Percentiles rank a stretch among this genome's conserved stretches.
Evolutionary conservation across 768 basidiomycete genomes (phyloP).

Genomic region (Gymnopilus junonius): DNA sequence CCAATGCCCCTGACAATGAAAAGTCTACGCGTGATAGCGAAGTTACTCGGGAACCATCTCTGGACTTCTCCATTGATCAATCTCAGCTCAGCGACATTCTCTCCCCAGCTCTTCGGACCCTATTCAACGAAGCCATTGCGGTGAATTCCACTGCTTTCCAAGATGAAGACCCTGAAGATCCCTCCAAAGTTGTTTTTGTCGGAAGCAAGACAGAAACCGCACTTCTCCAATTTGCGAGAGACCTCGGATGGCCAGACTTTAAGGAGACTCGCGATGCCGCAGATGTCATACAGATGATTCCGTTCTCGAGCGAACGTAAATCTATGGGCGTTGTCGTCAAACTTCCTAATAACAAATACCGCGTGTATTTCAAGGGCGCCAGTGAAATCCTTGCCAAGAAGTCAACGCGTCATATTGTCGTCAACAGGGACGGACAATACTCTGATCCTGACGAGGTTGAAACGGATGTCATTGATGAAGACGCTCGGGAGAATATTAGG

Average conservation of each 20-base stretch:
- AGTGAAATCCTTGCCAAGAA: conserved; percentile 88
- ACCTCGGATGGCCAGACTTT: conserved; percentile 79
- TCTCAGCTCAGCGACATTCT: conserved; percentile 67
- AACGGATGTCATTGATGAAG: conserved; percentile 62
- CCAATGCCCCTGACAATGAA: conserved; percentile 68
- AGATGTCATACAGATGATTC: conserved; percentile 82
- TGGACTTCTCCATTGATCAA: conserved; percentile 91
- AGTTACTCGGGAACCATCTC: conserved; percentile 45
- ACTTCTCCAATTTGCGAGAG: conserved; percentile 82
- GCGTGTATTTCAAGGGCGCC: conserved; percentile 91
- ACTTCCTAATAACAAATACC: conserved; percentile 53
- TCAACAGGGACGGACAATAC: conserved; percentile 41
- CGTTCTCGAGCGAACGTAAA: conserved; percentile 93
- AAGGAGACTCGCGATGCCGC: conserved; percentile 63
- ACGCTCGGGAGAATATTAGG: conserved; percentile 80
- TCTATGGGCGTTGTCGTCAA: conserved; percentile 91
- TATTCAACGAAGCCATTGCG: conserved; percentile 87
- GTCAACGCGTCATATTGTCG: conserved; percentile 76
- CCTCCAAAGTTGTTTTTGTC: conserved; percentile 54
- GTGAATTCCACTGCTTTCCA: conserved; percentile 97
- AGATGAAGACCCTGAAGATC: conserved; percentile 40
- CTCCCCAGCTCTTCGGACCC: conserved; percentile 56
- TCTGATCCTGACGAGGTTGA: conserved; percentile 44
- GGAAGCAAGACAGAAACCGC: conserved; percentile 98
- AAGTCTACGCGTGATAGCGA: conserved; percentile 29